Base-by-base conservation (phyloP, 306 rosid species). In the Cicer bijugum region DNA sequence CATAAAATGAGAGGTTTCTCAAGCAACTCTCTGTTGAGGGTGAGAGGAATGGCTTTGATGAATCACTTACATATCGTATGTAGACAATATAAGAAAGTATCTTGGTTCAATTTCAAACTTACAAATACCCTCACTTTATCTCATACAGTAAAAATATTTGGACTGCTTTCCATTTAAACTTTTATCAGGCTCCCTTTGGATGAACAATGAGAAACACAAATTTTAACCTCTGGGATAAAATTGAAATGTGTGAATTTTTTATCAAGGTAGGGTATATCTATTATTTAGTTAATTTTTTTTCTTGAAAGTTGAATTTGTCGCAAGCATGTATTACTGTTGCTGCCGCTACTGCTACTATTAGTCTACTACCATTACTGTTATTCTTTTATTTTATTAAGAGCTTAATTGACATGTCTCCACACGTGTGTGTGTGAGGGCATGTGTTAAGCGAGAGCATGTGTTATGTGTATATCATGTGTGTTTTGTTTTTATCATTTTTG, bases 401-500 rank as follows among this genome's bases (percentile, higher is more conserved):
- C 35, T 71, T 48, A 48, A 50, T 79, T 48, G 55, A 43, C 7
- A 3, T 35, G 20, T 28, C 8, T 12, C 42, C 44, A 3, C 14
- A 33, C 3, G 6, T 17, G 12, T 57, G 38, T 11, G 40, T 6
- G 35, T 17, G 12, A 53, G 11, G 28, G 6, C 63, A 23, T 57
- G 15, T 57, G 63, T 11, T 17, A 23, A 1, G 7, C 28, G 15
- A 56, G 38, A 11, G 39, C 3, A 56, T 12, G 40, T 58, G 11
- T 23, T 57, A 11, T 28, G 64, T 12, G 28, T 17, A 53, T 53
- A 16, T 53, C 8, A 7, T 6, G 40, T 35, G 9, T 8, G 72
- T 23, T 2, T 67, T 33, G 6, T 48, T 35, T 84, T 73, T 67
- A 35, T 63, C 72, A 35, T 63, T 59, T 46, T 7, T 17, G 56